Evolutionary conservation across 2,329 filamentous ascomycete species (phyloP), one percentile per base, ranked within the genome.

Genomic region (Fusarium sp.): DNA sequence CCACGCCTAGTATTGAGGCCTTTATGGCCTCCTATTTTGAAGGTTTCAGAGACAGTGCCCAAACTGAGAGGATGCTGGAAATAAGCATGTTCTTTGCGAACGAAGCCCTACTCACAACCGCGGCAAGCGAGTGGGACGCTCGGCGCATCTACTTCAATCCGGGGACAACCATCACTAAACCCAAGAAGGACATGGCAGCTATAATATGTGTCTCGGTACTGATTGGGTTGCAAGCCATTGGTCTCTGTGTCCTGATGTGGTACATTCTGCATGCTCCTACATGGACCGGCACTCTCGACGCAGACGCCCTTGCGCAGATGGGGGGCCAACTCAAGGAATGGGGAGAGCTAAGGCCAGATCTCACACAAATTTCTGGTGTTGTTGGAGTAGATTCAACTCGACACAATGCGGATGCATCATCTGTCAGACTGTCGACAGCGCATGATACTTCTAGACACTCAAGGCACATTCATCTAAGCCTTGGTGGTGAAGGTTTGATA

Each of bases 81-180:
- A 47, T 69, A 5, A 49, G 32, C n/a, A 67, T 64, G 41, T 61
- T 56, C 39, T 56, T 72, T 22, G 58, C 65, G 7, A 71, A 72
- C 2, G 58, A 72, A 24, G 52, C 62, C 0, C 43, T 58, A 20
- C 37, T 72, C 5, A 53, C 46, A 4, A n/a, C 6, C 4, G 11
- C 45, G 7, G 39, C 37, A 24, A 35, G 4, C 2, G 9, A 6
- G 19, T 7, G 11, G 13, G 20, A 20, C 9, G 37, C 20, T 8
- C 48, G 48, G 6, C 5, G 19, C 0, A 51, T 67, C 4, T 59
- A 56, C 26, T 56, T 20, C 3, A 45, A 43, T 10, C 51, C 22
- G 1, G 61, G 45, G 7, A 37, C n/a, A 5, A 19, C 8, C 3
- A 11, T 61, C 11, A 19, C 20, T 14, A 72, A 69, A 8, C 58